Conservation (phyloP, 2,329 filamentous ascomycete species). For the Pestalotiopsis sp. region DNA sequence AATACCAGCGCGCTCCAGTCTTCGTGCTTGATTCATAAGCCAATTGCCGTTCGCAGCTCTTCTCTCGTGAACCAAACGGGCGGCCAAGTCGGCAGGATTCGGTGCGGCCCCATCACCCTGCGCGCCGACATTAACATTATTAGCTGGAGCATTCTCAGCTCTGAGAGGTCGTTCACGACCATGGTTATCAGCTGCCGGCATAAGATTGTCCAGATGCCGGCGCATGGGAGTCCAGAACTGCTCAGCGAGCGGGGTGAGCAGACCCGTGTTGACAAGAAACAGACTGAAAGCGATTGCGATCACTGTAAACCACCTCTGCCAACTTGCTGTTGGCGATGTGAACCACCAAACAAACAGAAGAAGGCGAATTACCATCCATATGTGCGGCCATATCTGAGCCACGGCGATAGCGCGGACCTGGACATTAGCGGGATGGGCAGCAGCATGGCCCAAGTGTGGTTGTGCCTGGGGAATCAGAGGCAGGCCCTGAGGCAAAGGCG, state of each 20-base stretch:
- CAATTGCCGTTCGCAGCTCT: conserved; percentile 48
- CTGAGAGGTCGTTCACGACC: conserved; percentile 28
- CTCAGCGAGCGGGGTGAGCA: conserved; percentile 58
- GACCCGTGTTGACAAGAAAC: conserved; percentile 62
- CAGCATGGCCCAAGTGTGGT: conserved; percentile 28
- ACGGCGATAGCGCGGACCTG: conserved; percentile 38
- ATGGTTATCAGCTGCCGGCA: conserved; percentile 51
- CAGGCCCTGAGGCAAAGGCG: conserved; percentile 29
- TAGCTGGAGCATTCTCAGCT: conserved; percentile 31
- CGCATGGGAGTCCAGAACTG: conserved; percentile 59
- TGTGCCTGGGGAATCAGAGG: conserved; percentile 29
- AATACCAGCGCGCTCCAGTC: conserved; percentile 61
- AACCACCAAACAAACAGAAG: conserved; percentile 67
- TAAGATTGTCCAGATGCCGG: conserved; percentile 60
- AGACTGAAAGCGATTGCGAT: conserved; percentile 55
- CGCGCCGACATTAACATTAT: conserved; percentile 25
- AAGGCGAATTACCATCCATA: conserved; percentile 64
- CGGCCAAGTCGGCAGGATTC: conserved; percentile 54
- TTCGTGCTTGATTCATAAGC: conserved; percentile 52
- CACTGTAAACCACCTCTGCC: conserved; percentile 61
- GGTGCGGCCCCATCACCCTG: conserved; percentile 28
- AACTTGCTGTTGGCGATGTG: conserved; percentile 58
- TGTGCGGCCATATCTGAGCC: conserved; percentile 57
- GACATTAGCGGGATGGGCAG: conserved; percentile 29
- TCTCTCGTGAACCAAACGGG: conserved; percentile 53